Base-by-base conservation (phyloP, 1,284 basidiomycete species). In the Papiliotrema nemorosa region DNA sequence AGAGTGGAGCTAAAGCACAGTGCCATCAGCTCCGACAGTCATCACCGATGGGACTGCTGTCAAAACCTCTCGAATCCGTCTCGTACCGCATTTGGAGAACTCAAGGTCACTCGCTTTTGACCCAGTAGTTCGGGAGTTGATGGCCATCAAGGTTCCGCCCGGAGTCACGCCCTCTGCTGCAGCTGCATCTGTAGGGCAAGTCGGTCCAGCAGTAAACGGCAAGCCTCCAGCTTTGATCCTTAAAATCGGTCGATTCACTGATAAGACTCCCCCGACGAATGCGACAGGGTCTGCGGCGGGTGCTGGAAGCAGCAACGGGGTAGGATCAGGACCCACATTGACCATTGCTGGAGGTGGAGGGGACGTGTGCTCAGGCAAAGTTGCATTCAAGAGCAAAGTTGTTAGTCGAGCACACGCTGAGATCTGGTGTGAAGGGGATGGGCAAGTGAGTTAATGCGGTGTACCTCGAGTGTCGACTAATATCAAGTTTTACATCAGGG, bases 311-410 rank as follows among this genome's bases (percentile, higher is more conserved):
- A 3, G 29, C 41, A 0, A 52, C 52, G 26, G 48, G 52, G 18
- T 12, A 20, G 27, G 14, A 20, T 4, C 46, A 24, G 34, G 22
- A 22, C 20, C 20, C 26, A 42, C 47, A 18, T 21, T 64, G 24
- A 46, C 56, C 2, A 53, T 58, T n/a, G 62, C 65, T 20, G 72
- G 72, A 12, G 73, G 77, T 18, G 73, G 72, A 18, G 69, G 73
- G n/a, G 83, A 87, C 26, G 76, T 85, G 37, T 82, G 82, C 27
- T 83, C 85, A 25, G 84, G 85, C 69, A 90, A 90, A 68, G 84
- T 97, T 42, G 92, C 93, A 0, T 98, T 98, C 81, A 90, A 90
- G 76, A 87, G 84, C 72, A 97, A 97, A 72, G 94, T 97, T 67
- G 94, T 98, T 65, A 90, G 86, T 37, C 81, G 94, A 35, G 84